Conservation (phyloP, 2,329 filamentous ascomycete genomes). For the Penicillium olsonii region DNA sequence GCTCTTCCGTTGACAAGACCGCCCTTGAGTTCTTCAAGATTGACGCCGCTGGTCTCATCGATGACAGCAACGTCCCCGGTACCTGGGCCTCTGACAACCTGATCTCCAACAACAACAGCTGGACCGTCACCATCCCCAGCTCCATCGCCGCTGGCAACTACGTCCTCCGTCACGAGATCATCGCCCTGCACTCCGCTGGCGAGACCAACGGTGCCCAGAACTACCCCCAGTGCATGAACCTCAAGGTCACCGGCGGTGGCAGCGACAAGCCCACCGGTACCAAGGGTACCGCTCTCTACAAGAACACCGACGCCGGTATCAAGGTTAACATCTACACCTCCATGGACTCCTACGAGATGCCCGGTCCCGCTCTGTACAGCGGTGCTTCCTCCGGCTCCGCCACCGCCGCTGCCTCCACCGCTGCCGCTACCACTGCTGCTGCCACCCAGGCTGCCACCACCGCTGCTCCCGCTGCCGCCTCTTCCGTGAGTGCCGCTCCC, state of each 20-base stretch:
- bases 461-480: slow-evolving; percentile 10
- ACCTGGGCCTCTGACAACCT: slow-evolving; percentile 60
- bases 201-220: slow-evolving; percentile 53
- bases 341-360: slow-evolving; percentile 51
- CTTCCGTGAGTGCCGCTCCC: slow-evolving; percentile 21
- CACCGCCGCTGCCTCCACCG: slow-evolving; percentile 13
- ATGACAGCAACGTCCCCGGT: slow-evolving; percentile 45
- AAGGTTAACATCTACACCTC: slow-evolving; percentile 60
- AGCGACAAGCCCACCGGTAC: slow-evolving; percentile 50
- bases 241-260: slow-evolving; percentile 60
- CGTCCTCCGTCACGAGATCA: slow-evolving; percentile 58
- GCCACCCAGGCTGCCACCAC: slow-evolving; percentile 14
- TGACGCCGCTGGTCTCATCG: slow-evolving; percentile 55
- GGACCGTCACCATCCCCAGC: slow-evolving; percentile 51
- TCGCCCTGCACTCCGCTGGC: slow-evolving; percentile 53
- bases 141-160: slow-evolving; percentile 54
- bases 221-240: slow-evolving; percentile 62
- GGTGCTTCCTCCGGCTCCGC: slow-evolving; percentile 24
- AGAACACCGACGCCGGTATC: slow-evolving; percentile 58
- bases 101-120: slow-evolving; percentile 55
- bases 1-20: slow-evolving; percentile 55
- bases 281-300: slow-evolving; percentile 59
- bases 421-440: slow-evolving; percentile 9
- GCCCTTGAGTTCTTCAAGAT: slow-evolving; percentile 66
- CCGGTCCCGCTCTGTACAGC: slow-evolving; percentile 49